Conservation (phyloP, 2,329 filamentous ascomycete species). For the Fusarium lateritium region DNA sequence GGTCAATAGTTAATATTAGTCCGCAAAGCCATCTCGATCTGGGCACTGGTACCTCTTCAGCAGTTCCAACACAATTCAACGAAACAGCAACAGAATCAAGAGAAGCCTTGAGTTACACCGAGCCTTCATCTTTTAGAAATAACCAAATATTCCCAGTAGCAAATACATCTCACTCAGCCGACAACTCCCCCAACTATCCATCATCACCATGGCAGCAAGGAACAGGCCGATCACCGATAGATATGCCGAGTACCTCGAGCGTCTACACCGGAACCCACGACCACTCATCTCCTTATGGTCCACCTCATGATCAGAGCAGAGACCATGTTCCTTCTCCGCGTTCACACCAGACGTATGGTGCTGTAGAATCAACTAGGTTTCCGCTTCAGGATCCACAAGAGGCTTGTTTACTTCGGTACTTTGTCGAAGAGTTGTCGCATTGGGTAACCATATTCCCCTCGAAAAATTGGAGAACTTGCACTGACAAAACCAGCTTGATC, state of each 20-base stretch:
- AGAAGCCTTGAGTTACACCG: conserved; percentile 1
- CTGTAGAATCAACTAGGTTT: conserved; percentile 39
- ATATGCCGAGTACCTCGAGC: conserved; percentile 21
- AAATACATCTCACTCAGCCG: conserved; percentile 9
- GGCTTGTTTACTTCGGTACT: conserved; percentile 57
- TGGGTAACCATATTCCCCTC: conserved; percentile 49
- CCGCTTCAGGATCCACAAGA: conserved; percentile 56
- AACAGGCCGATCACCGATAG: conserved; percentile 24
- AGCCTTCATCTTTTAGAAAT: conserved; percentile 7
- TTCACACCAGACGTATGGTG: conserved; percentile 16
- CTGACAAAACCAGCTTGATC: conserved; percentile 54
- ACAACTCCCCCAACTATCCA: conserved; percentile 17
- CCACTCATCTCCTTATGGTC: conserved; percentile 30
- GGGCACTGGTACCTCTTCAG: background rate
- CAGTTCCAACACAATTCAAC: background rate
- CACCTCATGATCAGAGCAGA: conserved; percentile 10
- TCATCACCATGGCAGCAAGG: conserved; percentile 33
- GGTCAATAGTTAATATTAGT: conserved; percentile 18
- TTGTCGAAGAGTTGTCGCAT: conserved; percentile 58
- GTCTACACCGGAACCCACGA: conserved; percentile 25
- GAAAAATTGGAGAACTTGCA: accelerated
- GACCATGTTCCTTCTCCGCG: conserved; percentile 25
- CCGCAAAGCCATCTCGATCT: conserved; percentile 17
- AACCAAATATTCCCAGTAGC: conserved; percentile 3
- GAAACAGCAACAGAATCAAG: background rate